These are phyloP conservation scores for Leishmania arabica DNA, from an alignment of 208 protist genomes.

Conservation along the genomic window DNA sequence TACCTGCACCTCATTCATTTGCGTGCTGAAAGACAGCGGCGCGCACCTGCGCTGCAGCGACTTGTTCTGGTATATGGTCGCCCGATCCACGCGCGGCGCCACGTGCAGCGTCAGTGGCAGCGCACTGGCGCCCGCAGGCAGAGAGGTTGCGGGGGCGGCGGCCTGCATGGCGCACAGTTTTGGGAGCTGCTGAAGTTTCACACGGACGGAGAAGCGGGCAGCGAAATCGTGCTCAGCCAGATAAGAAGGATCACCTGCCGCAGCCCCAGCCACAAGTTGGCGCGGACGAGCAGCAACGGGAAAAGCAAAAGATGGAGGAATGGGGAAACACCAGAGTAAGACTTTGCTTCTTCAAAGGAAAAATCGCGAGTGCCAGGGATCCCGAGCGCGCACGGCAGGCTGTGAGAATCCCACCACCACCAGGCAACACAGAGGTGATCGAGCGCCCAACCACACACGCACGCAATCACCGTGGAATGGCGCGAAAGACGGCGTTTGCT, in stretches of 20 bases:
- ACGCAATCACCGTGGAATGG: not conserved
- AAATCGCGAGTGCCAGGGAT: not conserved
- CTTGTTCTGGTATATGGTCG: constrained; percentile 32
- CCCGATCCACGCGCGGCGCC: constrained; percentile 24
- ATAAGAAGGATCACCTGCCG: not conserved
- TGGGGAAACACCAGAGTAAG: not conserved
- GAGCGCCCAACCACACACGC: not conserved
- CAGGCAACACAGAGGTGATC: not conserved
- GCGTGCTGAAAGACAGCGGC: constrained; percentile 24
- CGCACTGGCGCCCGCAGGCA: not conserved
- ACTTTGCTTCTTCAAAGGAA: not conserved
- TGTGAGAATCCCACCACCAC: not conserved
- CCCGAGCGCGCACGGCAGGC: not conserved
- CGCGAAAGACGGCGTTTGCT: not conserved
- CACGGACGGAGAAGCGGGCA: not conserved
- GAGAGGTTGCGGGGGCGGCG: too few species aligned
- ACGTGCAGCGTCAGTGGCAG: constrained; percentile 32
- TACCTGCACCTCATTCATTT: constrained; percentile 30
- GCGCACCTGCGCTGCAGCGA: constrained; percentile 26
- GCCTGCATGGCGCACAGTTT: not conserved
- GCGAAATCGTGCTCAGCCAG: not conserved
- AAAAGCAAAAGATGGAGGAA: not conserved
- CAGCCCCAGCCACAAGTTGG: not conserved
- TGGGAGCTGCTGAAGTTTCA: not conserved
- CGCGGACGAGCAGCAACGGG: not conserved